phyloP scores from a whole-genome alignment of 2,329 filamentous ascomycete genomes.

The Hymenoscyphus scutula region DNA sequence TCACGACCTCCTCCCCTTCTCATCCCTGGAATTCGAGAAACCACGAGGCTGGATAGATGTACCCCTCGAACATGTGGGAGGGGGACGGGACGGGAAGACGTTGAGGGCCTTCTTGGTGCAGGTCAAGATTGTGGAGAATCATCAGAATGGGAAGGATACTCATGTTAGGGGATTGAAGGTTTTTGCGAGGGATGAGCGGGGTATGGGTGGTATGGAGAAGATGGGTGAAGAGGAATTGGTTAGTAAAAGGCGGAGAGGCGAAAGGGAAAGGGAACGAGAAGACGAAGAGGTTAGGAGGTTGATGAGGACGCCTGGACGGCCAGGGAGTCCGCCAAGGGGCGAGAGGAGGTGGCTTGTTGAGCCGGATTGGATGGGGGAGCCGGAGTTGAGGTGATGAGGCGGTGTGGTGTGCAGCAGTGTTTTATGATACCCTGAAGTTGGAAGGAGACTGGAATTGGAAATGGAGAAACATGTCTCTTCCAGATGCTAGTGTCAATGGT shows the following conservation, averaged over 20 bases:
- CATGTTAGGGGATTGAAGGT: slow-evolving; percentile 92
- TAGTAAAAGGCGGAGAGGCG: slow-evolving; percentile 12
- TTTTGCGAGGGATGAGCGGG: slow-evolving; percentile 49
- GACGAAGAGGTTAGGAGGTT: slow-evolving; percentile 7
- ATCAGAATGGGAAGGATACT: slow-evolving; percentile 99
- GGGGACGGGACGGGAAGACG: slow-evolving; percentile 63
- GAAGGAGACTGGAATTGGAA: no score
- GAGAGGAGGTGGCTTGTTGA: slow-evolving; percentile 29
- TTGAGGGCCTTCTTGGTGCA: slow-evolving; percentile 88
- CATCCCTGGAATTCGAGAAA: slow-evolving; percentile 71
- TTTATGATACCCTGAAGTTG: slow-evolving; percentile 25
- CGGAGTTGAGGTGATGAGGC: slow-evolving; percentile 34
- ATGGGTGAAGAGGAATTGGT: slow-evolving; percentile 13
- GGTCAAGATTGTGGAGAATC: slow-evolving; percentile 89
- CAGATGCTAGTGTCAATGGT: no score
- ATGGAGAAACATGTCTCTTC: no score
- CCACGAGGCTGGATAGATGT: slow-evolving; percentile 92
- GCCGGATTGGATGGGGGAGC: slow-evolving; percentile 38
- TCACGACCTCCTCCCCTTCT: slow-evolving; percentile 88
- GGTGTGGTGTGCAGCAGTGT: slow-evolving; percentile 17
- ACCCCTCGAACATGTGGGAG: slow-evolving; percentile 60
- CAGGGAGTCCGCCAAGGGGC: not conserved
- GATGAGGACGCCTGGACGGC: not conserved
- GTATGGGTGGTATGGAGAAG: slow-evolving; percentile 18
- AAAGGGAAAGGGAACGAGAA: slow-evolving; percentile 6